Conservation (phyloP, 257 asterid genomes). For the Cordia subcordata region DNA sequence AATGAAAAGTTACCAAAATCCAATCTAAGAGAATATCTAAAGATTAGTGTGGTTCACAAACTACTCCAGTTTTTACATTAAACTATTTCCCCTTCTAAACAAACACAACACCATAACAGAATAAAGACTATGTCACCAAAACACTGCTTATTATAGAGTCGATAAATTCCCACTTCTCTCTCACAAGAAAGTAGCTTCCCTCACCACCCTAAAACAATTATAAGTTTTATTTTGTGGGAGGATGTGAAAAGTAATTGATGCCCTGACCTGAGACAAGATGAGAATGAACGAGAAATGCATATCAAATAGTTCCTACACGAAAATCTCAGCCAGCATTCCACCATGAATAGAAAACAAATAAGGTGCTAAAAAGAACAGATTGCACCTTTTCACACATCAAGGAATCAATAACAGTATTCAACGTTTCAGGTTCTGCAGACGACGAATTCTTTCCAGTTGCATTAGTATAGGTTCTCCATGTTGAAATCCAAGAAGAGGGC, state of each 20-base stretch:
- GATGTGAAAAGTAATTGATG: too few relatives aligned
- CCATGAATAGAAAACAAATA: background rate
- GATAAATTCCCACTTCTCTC: too few relatives aligned
- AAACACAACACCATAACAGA: background rate
- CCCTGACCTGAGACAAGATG: too few relatives aligned
- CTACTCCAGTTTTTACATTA: background rate
- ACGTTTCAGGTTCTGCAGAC: slow-evolving; percentile 57
- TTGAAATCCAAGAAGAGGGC: slow-evolving; percentile 84
- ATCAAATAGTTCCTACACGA: background rate
- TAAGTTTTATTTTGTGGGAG: too few relatives aligned
- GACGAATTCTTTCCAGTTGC: slow-evolving; percentile 62
- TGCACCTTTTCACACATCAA: slow-evolving; percentile 77
- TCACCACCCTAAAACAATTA: background rate
- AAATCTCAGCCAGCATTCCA: background rate
- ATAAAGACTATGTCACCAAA: background rate
- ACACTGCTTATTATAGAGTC: too few relatives aligned
- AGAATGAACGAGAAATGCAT: background rate
- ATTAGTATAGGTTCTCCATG: slow-evolving; percentile 71
- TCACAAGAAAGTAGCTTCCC: background rate
- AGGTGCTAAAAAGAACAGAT: background rate
- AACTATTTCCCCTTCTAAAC: background rate
- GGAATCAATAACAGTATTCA: slow-evolving; percentile 49
- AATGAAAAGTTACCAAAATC: background rate
- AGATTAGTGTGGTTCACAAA: background rate
- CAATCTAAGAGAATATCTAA: background rate